A percentile compares a stretch with the other conserved stretches of the same genome.
Evolutionary conservation across 225 moss, liverwort and hornwort species (phyloP).

Genomic region (Asterella californica): DNA sequence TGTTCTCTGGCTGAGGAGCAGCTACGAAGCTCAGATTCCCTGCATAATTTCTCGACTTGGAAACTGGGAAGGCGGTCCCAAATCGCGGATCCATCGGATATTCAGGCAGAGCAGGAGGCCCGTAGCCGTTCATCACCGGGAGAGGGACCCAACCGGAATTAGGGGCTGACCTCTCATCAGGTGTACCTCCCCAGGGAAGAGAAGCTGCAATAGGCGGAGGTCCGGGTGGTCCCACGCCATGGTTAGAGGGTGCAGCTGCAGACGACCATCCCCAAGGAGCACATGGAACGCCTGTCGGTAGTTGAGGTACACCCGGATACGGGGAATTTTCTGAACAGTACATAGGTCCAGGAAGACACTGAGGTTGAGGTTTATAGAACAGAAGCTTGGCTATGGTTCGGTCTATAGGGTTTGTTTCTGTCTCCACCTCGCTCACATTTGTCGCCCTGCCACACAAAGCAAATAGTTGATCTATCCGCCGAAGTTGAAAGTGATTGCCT

Average conservation of each 20-base stretch:
- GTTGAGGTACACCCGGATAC: constrained; percentile 6
- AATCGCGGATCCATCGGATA: constrained; percentile 10
- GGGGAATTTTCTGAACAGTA: constrained; percentile 3
- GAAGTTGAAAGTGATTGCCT: background rate
- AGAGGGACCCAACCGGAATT: background rate
- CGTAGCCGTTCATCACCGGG: background rate
- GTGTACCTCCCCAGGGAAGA: constrained; percentile 10
- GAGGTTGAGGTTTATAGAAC: constrained; percentile 52
- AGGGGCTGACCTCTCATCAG: constrained; percentile 1
- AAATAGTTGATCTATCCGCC: background rate
- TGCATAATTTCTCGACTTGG: background rate
- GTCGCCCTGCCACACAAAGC: constrained; percentile 45
- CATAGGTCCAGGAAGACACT: constrained; percentile 22
- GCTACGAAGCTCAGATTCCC: background rate
- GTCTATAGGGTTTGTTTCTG: constrained; percentile 86
- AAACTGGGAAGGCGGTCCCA: background rate
- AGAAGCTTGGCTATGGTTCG: constrained; percentile 83
- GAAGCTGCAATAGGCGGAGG: background rate
- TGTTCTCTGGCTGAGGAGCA: background rate
- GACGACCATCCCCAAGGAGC: constrained; percentile 15
- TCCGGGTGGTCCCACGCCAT: constrained; percentile 4
- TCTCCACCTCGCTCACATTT: constrained; percentile 74
- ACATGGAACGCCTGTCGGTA: constrained; percentile 4
- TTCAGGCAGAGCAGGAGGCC: background rate
- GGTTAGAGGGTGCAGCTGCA: background rate